phyloP scores from a whole-genome alignment of 495 filamentous ascomycete genomes.

The Chaetomium cochliodes region DNA sequence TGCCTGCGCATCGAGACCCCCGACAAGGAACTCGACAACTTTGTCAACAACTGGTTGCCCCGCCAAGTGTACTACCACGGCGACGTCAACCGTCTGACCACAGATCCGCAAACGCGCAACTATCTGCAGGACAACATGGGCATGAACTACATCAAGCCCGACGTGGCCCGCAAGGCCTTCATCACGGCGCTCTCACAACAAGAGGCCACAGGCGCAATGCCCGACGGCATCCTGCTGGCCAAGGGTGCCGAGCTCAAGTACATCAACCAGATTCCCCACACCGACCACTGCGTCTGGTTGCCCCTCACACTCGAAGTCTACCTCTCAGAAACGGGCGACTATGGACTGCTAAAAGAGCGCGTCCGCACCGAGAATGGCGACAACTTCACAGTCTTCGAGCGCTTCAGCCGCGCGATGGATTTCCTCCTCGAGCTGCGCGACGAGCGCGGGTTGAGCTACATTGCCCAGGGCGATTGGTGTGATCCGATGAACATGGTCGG shows the following conservation, averaged over 20 bases:
- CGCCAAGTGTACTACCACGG: conserved; percentile 59
- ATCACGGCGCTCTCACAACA: conserved; percentile 52
- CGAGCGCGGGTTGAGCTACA: conserved; percentile 54
- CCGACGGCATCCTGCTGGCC: conserved; percentile 54
- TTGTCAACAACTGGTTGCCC: conserved; percentile 59
- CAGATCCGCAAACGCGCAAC: conserved; percentile 58
- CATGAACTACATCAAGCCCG: conserved; percentile 57
- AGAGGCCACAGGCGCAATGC: conserved; percentile 55
- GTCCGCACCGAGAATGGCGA: conserved; percentile 44
- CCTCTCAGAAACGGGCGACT: conserved; percentile 55
- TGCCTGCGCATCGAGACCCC: conserved; percentile 54
- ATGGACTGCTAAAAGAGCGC: conserved; percentile 46
- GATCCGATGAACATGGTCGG: conserved; percentile 62
- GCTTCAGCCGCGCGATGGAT: conserved; percentile 55
- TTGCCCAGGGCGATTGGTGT: conserved; percentile 59
- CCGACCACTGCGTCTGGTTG: conserved; percentile 59
- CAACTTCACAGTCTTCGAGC: conserved; percentile 52
- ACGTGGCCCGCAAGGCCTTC: conserved; percentile 49
- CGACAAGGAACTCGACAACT: conserved; percentile 56
- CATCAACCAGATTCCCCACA: conserved; percentile 59
- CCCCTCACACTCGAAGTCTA: conserved; percentile 54
- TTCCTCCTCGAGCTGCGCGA: conserved; percentile 52
- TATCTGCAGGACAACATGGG: conserved; percentile 62
- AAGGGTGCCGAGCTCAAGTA: conserved; percentile 58
- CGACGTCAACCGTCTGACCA: conserved; percentile 57